Evolutionary conservation across 257 asterid species (phyloP), one percentile per base, ranked within the genome.

Genomic region (Solanum phureja): DNA sequence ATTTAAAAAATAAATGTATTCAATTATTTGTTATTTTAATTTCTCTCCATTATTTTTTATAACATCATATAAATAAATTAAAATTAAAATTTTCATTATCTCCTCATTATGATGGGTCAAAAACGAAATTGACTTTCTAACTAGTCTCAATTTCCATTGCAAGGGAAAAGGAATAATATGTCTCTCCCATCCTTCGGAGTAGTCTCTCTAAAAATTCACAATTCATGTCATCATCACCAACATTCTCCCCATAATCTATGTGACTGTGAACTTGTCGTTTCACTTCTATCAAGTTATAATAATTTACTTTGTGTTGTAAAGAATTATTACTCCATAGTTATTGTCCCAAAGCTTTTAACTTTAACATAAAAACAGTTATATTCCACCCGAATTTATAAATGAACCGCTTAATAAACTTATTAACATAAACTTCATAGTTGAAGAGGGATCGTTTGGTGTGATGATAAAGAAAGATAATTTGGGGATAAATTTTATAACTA

Each of bases 321-420:
- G 0, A 56, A 56, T 6, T 19, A 56, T 56, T 19, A 56, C 4
- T 56, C 1, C 11, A 56, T 1, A 7, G 0, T 56, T 1, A 58
- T 58, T 1, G 0, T 19, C 0, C 0, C 2, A 19, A 19, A 56
- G 0, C 0, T 9, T 60, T 60, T 4, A 23, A 60, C 1, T 60
- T 8, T 9, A 23, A 60, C 5, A 60, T 60, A 8, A 19, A 52
- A 58, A 21, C 0, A 58, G 0, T 21, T 21, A 60, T 21, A 60
- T n/a, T 60, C 0, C 29, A 60, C 3, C 3, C 2, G 5, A 33
- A 62, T 11, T 62, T 62, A 62, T 62, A 4, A 62, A 4, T 62
- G 0, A n/a, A n/a, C 71, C 3, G 3, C 1, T n/a, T 4, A 11
- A 62, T n/a, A 62, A 62, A 3, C 16, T 4, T 62, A n/a, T 23